A percentile compares a stretch with the other conserved stretches of the same genome.
Evolutionary conservation across 257 asterid genomes (phyloP).

Genomic region (Nicotiana obtusifolia): DNA sequence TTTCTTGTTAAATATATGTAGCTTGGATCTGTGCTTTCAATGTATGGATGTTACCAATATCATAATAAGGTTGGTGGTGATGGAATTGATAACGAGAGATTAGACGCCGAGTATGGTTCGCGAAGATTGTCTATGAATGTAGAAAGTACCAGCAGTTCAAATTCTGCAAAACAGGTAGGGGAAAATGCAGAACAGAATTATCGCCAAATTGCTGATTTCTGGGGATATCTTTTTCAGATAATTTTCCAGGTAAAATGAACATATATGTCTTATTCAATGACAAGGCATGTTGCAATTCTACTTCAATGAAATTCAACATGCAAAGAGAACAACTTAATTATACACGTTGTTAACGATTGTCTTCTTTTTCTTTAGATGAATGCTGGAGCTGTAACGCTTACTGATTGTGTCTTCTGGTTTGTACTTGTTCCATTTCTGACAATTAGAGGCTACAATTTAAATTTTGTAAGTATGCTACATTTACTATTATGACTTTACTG

Average conservation of each 20-base stretch:
- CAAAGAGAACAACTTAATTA: background rate
- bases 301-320: background rate
- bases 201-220: slow-evolving; percentile 49
- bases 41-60: slow-evolving; percentile 56
- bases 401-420: slow-evolving; percentile 89
- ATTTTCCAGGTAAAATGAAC: slow-evolving; percentile 66
- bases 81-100: slow-evolving; percentile 1
- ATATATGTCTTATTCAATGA: background rate
- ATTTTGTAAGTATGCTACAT: slow-evolving; percentile 55
- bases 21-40: slow-evolving; percentile 87
- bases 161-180: slow-evolving; percentile 18
- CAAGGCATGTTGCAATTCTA: background rate
- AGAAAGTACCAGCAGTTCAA: slow-evolving; percentile 6
- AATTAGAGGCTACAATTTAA: slow-evolving; percentile 62
- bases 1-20: slow-evolving; percentile 16
- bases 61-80: slow-evolving; percentile 20
- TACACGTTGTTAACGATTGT: background rate
- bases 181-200: slow-evolving; percentile 18
- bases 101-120: slow-evolving; percentile 37
- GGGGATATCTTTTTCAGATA: slow-evolving; percentile 70
- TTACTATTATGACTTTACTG: background rate
- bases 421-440: slow-evolving; percentile 80
- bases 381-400: slow-evolving; percentile 91
- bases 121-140: slow-evolving; percentile 13
- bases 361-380: slow-evolving; percentile 44